A percentile compares a stretch with the other conserved stretches of the same genome.
These are phyloP conservation scores for Simplicillium sp. DNA, from an alignment of 2,329 filamentous ascomycete species.

Conservation along the genomic window DNA sequence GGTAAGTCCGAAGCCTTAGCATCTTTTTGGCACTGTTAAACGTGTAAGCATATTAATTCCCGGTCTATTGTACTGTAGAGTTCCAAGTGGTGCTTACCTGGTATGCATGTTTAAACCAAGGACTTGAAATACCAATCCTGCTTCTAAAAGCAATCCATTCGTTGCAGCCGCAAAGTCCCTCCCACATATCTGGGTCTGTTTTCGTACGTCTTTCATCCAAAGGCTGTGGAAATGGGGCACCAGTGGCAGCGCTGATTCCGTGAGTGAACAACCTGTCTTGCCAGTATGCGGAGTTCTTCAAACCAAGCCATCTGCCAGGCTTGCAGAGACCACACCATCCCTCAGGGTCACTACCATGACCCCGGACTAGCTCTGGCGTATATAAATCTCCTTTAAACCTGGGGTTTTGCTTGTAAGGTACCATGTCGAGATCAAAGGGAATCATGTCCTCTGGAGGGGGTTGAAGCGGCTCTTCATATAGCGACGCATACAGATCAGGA, in stretches of 20 bases:
- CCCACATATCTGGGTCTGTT: constrained; percentile 73
- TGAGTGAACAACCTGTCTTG: constrained; percentile 89
- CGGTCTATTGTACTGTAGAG: too few species aligned
- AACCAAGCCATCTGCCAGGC: constrained; percentile 72
- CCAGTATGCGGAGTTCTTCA: constrained; percentile 89
- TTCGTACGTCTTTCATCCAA: constrained; percentile 67
- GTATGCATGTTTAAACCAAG: constrained; percentile 84
- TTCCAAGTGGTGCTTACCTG: constrained; percentile 47
- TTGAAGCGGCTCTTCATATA: constrained; percentile 63
- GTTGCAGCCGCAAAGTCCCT: constrained; percentile 69
- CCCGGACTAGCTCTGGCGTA: constrained; percentile 75
- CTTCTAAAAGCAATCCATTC: constrained; percentile 76
- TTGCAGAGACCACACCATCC: constrained; percentile 89
- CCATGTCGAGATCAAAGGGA: constrained; percentile 62
- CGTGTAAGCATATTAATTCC: constrained; percentile 11
- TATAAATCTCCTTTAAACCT: constrained; percentile 76
- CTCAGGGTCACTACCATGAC: constrained; percentile 78
- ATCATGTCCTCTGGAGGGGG: constrained; percentile 78
- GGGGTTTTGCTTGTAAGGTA: constrained; percentile 69
- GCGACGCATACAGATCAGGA: constrained; percentile 66
- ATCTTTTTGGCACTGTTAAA: constrained; percentile 48
- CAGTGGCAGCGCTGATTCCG: constrained; percentile 74
- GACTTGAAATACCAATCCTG: constrained; percentile 86
- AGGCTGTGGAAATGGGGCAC: constrained; percentile 68
- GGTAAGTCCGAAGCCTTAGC: neutral